A percentile compares a stretch with the other conserved stretches of the same genome.
Evolutionary conservation across 768 basidiomycete species (phyloP).

Genomic region (Phylloporus arenicola): DNA sequence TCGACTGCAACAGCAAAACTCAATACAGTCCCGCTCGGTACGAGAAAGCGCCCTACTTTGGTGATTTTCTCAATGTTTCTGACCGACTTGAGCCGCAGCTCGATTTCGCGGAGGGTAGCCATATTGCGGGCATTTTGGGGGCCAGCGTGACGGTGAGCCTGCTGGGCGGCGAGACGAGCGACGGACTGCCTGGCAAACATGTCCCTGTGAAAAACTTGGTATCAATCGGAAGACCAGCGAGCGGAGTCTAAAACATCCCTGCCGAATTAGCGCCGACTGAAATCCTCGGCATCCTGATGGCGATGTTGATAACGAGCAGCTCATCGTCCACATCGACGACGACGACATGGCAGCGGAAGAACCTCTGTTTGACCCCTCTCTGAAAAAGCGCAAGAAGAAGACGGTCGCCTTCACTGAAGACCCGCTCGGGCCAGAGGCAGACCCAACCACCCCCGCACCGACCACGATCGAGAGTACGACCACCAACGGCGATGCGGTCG

Average conservation of each 20-base stretch:
- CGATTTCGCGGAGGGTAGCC: constrained; percentile 98
- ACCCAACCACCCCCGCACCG: constrained; percentile 76
- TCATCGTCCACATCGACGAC: constrained; percentile 14
- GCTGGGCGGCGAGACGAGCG: constrained; percentile 39
- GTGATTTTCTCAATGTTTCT: constrained; percentile 99
- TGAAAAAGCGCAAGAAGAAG: constrained; percentile 88
- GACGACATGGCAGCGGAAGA: constrained; percentile 56
- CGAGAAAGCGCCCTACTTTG: constrained; percentile 53
- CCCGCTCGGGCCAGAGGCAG: constrained; percentile 74
- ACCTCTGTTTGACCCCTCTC: constrained; percentile 77
- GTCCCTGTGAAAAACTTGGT: constrained; percentile 7
- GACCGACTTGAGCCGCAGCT: constrained; percentile 93
- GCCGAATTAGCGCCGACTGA: constrained; percentile 22
- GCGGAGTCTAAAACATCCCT: constrained; percentile 16
- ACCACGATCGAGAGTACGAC: constrained; percentile 66
- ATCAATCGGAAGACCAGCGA: constrained; percentile 29
- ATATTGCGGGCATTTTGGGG: constrained; percentile 68
- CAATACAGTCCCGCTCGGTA: not conserved
- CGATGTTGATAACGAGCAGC: constrained; percentile 3
- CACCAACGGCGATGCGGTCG: constrained; percentile 64
- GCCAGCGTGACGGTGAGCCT: constrained; percentile 33
- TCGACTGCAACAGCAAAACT: not conserved
- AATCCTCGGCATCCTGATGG: constrained; percentile 23
- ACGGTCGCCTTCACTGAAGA: constrained; percentile 81
- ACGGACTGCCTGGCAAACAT: constrained; percentile 51